Evolutionary conservation across 2,329 filamentous ascomycete genomes (phyloP), one percentile per base, ranked within the genome.

Genomic region (Fusarium begoniae): DNA sequence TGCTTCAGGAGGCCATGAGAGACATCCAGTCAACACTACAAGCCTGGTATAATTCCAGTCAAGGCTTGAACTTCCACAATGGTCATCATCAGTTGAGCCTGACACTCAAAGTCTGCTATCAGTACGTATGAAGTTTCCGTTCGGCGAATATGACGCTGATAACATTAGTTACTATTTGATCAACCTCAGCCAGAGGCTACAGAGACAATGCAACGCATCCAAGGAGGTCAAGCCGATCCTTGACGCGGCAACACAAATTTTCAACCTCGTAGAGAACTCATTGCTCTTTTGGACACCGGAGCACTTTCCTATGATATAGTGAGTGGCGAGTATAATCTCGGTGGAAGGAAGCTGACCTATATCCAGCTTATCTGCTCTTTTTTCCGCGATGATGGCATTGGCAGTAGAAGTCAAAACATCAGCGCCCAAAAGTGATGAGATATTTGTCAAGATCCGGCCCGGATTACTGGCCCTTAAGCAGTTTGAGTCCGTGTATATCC

Each of bases 401-500:
- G 60, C 63, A 5, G 60, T 24, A 0, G 48, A 66, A 0, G 41
- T 30, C 1, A 64, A 12, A 1, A 30, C 48, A 2, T 14, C 41
- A 7, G 5, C 22, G 0, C 35, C 48, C 1, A 13, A 30, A 18
- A 24, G 63, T 4, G 41, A 66, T 0, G 14, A 64, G 13, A 45
- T 66, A 0, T 64, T 66, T 6, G 10, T 8, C 3, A 66, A 66
- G 15, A 66, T 66, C 10, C 59, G 59, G 0, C 59, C 57, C 1
- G 63, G 63, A 1, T 10, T 64, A 9, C 48, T 64, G 2, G 63
- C 63, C 0, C 22, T 66, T 4, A 66, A 66, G 3, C 41, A 66
- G 3, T 72, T 72, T 2, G 69, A 72, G 14, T 50, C 58, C 1
- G 57, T 64, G 0, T 72, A 72, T 2, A 59, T 55, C 8, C 17